Percentiles rank a stretch among this genome's conserved stretches.
phyloP scores from a whole-genome alignment of 768 basidiomycete genomes.

The Asterophora parasitica region DNA sequence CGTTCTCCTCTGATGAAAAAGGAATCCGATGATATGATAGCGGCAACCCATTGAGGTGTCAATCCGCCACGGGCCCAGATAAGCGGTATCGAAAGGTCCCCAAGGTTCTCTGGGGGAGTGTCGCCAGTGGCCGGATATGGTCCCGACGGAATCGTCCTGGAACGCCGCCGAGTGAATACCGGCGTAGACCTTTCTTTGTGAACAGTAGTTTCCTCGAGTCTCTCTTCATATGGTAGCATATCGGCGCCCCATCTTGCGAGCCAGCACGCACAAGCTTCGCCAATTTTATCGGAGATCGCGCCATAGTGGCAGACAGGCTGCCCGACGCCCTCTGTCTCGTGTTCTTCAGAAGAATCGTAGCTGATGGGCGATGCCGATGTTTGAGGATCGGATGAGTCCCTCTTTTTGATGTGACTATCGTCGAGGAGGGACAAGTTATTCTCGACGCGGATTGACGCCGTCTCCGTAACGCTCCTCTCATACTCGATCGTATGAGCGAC shows the following conservation, averaged over 20 bases:
- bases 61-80: slow-evolving; percentile 79
- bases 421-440: neutral
- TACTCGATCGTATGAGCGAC: slow-evolving; percentile 49
- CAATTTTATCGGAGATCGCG: slow-evolving; percentile 86
- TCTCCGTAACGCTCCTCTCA: slow-evolving; percentile 19
- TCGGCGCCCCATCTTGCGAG: slow-evolving; percentile 81
- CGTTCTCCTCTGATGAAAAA: slow-evolving; percentile 77
- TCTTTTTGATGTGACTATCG: neutral
- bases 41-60: slow-evolving; percentile 66
- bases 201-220: slow-evolving; percentile 15
- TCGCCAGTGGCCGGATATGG: slow-evolving; percentile 6
- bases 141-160: slow-evolving; percentile 17
- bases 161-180: slow-evolving; percentile 16
- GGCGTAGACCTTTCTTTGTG: neutral
- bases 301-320: slow-evolving; percentile 68
- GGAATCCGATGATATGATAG: slow-evolving; percentile 69
- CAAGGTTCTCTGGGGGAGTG: slow-evolving; percentile 4
- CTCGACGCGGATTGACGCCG: slow-evolving; percentile 1
- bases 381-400: neutral
- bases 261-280: slow-evolving; percentile 87
- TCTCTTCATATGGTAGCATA: slow-evolving; percentile 63
- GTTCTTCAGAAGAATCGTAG: slow-evolving; percentile 16
- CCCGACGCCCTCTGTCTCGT: slow-evolving; percentile 12
- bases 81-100: slow-evolving; percentile 32
- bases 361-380: slow-evolving; percentile 7